Conservation (phyloP, 202 grass and related monocot species). For the Saccharum hybrid region DNA sequence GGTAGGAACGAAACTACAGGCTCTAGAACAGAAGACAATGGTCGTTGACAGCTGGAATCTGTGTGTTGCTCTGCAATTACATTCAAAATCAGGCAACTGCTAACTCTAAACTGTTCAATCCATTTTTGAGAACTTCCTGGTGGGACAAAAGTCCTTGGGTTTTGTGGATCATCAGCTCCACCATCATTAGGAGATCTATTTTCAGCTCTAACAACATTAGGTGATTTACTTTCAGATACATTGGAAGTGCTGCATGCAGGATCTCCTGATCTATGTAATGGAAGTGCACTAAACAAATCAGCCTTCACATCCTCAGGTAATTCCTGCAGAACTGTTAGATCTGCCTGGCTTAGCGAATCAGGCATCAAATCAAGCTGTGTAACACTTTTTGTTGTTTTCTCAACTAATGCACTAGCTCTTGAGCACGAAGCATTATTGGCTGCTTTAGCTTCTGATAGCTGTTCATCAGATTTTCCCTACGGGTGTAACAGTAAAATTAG, state of each 20-base stretch:
- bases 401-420: conserved; percentile 50
- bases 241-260: conserved; percentile 38
- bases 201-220: conserved; percentile 27
- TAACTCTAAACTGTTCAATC: conserved; percentile 62
- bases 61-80: conserved; percentile 50
- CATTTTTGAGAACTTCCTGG: conserved; percentile 59
- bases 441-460: conserved; percentile 46
- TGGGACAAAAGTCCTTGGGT: conserved; percentile 29
- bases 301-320: conserved; percentile 75
- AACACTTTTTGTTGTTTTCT: conserved; percentile 18
- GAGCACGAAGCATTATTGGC: conserved; percentile 53
- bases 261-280: conserved; percentile 63
- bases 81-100: conserved; percentile 59
- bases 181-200: conserved; percentile 33
- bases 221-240: conserved; percentile 43
- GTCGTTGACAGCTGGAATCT: conserved; percentile 38
- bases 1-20: conserved; percentile 48
- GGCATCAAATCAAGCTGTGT: conserved; percentile 69
- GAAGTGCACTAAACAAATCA: conserved; percentile 63
- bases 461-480: conserved; percentile 32
- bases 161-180: conserved; percentile 43
- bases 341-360: conserved; percentile 76
- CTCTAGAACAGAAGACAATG: conserved; percentile 67
- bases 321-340: conserved; percentile 67
- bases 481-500: conserved; percentile 41